These are phyloP conservation scores for Trichoderma sp. DNA, from an alignment of 2,329 filamentous ascomycete species.

Conservation along the genomic window DNA sequence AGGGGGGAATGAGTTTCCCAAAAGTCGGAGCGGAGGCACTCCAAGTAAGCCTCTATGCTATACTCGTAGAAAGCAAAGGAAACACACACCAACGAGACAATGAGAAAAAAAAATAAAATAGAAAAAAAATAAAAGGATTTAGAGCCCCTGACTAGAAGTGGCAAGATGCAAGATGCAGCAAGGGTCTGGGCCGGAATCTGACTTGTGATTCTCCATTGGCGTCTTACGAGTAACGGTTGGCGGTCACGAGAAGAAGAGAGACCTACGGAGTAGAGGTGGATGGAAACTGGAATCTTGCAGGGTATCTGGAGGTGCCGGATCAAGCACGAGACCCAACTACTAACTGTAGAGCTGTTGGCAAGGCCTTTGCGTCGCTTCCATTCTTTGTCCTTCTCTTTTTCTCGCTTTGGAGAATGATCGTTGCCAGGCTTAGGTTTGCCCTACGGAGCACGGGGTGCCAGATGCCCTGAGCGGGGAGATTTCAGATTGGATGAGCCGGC, in stretches of 20 bases:
- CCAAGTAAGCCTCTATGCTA: not conserved
- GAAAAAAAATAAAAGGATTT: not conserved
- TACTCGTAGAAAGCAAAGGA: not conserved
- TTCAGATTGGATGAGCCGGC: conserved; percentile 15
- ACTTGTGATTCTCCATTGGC: conserved; percentile 3
- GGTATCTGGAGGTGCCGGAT: not conserved
- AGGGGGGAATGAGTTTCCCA: not conserved
- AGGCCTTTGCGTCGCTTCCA: not conserved
- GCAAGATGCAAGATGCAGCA: conserved; percentile 17
- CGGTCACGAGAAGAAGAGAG: not conserved
- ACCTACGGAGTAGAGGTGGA: too few relatives aligned
- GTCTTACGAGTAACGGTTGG: conserved; percentile 2
- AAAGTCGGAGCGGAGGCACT: conserved; percentile 3
- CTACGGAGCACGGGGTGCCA: not conserved
- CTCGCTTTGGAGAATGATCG: not conserved
- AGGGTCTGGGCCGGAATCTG: conserved; percentile 12
- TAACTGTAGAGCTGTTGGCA: not conserved
- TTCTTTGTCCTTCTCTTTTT: not conserved
- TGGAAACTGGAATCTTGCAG: not conserved
- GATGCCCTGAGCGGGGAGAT: not conserved
- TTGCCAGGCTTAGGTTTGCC: not conserved
- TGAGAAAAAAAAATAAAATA: not conserved
- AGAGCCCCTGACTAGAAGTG: conserved; percentile 14
- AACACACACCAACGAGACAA: not conserved
- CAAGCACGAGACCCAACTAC: not conserved